Conservation (phyloP, 495 filamentous ascomycete species). For the Aspergillus affinis region DNA sequence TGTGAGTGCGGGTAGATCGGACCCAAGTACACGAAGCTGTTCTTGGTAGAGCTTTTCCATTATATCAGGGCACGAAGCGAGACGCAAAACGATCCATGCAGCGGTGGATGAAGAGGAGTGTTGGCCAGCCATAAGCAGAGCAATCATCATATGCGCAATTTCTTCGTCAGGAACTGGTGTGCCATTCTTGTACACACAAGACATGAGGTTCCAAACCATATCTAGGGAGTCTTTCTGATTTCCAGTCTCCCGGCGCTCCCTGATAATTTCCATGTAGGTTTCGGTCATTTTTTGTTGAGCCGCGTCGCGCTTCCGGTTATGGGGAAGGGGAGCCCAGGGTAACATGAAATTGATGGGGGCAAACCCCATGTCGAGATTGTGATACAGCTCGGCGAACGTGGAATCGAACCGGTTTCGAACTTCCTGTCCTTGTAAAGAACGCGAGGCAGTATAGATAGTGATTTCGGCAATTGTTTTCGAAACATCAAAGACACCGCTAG, state of each 20-base stretch:
- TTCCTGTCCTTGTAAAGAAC: constrained; percentile 64
- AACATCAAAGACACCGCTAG: constrained; percentile 52
- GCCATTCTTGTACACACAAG: constrained; percentile 62
- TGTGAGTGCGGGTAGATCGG: constrained; percentile 51
- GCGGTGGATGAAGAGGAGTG: constrained; percentile 61
- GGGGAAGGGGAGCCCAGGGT: constrained; percentile 60
- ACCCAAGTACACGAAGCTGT: constrained; percentile 50
- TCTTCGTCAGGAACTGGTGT: constrained; percentile 59
- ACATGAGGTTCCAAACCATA: constrained; percentile 71
- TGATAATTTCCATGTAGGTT: constrained; percentile 61
- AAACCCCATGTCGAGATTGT: constrained; percentile 67
- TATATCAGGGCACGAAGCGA: constrained; percentile 56
- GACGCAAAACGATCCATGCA: constrained; percentile 60
- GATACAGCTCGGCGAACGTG: constrained; percentile 61
- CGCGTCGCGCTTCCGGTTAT: constrained; percentile 59
- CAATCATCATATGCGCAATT: constrained; percentile 69
- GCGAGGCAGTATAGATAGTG: constrained; percentile 66
- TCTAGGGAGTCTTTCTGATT: constrained; percentile 56
- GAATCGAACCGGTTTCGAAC: constrained; percentile 62
- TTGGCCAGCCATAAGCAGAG: constrained; percentile 65
- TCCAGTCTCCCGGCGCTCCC: constrained; percentile 47
- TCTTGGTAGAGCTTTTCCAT: constrained; percentile 59
- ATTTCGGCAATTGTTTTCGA: constrained; percentile 58
- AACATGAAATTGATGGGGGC: constrained; percentile 66
- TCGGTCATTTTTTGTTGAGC: constrained; percentile 58